Evolutionary conservation across 116 monocot genomes (phyloP).

Genomic region (Posidonia oceanica): DNA sequence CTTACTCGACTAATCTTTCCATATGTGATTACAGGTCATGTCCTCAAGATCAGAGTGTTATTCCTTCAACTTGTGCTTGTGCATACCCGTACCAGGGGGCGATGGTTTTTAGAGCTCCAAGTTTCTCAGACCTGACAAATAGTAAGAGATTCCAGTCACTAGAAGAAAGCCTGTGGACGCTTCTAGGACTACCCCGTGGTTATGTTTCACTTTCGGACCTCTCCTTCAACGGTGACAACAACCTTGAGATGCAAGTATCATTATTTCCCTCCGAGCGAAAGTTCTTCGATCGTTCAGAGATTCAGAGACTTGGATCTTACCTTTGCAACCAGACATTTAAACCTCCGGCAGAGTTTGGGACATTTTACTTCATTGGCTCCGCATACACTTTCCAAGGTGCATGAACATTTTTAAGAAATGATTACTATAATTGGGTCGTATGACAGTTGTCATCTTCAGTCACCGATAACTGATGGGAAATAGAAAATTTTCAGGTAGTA

Average conservation of each 20-base stretch:
- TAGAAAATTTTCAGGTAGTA: constrained; percentile 1
- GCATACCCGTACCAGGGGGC: constrained; percentile 50
- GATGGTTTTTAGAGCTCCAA: constrained; percentile 71
- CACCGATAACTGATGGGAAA: not conserved
- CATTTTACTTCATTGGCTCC: constrained; percentile 39
- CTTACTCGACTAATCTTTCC: constrained; percentile 46
- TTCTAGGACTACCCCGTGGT: constrained; percentile 22
- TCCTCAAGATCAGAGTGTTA: constrained; percentile 12
- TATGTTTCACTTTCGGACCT: constrained; percentile 42
- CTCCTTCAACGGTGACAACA: constrained; percentile 34
- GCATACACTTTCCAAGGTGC: constrained; percentile 45
- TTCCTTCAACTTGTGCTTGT: constrained; percentile 40
- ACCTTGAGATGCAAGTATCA: constrained; percentile 37
- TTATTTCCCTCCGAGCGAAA: constrained; percentile 42
- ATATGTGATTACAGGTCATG: constrained; percentile 34
- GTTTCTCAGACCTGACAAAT: constrained; percentile 50
- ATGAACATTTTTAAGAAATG: not conserved
- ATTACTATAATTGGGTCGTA: not conserved
- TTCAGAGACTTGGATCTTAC: constrained; percentile 36
- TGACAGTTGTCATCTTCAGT: not conserved
- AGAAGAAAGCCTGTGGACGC: constrained; percentile 33
- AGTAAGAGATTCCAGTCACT: constrained; percentile 30
- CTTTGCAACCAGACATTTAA: constrained; percentile 53
- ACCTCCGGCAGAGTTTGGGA: constrained; percentile 56
- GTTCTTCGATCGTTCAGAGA: constrained; percentile 39